These are phyloP conservation scores for Talaromyces rugulosus DNA, from an alignment of 2,329 filamentous ascomycete species.

Conservation along the genomic window DNA sequence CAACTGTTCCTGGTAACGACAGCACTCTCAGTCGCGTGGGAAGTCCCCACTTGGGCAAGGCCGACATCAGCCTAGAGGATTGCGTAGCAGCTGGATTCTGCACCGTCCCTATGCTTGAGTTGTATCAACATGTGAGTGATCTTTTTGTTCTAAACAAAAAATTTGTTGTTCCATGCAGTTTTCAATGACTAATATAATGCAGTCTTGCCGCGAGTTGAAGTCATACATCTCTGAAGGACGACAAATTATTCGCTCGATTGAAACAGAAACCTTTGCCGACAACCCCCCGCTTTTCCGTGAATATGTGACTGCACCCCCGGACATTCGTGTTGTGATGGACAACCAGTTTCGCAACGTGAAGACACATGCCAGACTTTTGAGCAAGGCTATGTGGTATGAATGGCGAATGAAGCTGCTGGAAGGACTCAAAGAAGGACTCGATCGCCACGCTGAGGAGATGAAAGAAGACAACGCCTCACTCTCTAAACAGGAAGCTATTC, in stretches of 20 bases:
- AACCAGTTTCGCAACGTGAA: constrained; percentile 98
- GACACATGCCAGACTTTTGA: constrained; percentile 80
- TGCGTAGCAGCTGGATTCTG: constrained; percentile 86
- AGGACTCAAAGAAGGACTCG: constrained; percentile 74
- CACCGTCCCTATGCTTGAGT: constrained; percentile 84
- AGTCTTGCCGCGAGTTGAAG: constrained; percentile 89
- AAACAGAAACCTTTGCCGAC: constrained; percentile 80
- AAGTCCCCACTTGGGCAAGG: constrained; percentile 19
- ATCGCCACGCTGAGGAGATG: constrained; percentile 73
- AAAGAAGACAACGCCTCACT: constrained; percentile 66
- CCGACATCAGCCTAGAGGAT: constrained; percentile 55
- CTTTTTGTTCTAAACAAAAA: neutral
- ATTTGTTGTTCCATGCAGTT: neutral
- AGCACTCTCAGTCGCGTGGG: constrained; percentile 21
- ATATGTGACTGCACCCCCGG: constrained; percentile 78
- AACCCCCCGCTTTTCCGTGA: constrained; percentile 90
- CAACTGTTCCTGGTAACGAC: constrained; percentile 58
- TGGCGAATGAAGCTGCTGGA: constrained; percentile 89
- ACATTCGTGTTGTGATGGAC: constrained; percentile 84
- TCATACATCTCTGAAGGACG: constrained; percentile 94
- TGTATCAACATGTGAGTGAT: constrained; percentile 77
- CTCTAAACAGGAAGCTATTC: constrained; percentile 61
- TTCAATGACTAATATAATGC: neutral
- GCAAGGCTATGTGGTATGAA: constrained; percentile 97
- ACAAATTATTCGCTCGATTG: constrained; percentile 84